Evolutionary conservation across 495 filamentous ascomycete genomes (phyloP), one percentile per base, ranked within the genome.

Genomic region (Hypoxylon subgilvum): DNA sequence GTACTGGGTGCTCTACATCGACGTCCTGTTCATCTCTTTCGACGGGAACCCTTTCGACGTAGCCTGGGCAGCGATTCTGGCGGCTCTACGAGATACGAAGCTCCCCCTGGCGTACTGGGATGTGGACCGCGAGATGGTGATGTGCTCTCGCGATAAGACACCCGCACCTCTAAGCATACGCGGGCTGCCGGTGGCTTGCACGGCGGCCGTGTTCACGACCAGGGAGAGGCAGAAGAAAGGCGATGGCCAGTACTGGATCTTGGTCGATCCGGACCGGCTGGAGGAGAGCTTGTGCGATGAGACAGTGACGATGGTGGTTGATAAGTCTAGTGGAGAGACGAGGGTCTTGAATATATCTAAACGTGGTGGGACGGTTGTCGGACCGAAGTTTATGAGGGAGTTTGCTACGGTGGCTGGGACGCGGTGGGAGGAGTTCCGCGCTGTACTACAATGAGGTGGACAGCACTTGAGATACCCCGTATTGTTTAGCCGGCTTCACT

Each of bases 1-100:
- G 4, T 97, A 91, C 69, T 98, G 93, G 93, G 85, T 87, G 7
- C 84, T 98, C 2, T 96, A 96, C 65, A 91, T 98, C 55, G 91
- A 96, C 72, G 72, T 96, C 18, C 81, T 96, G 67, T 90, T 95
- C 69, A 86, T 97, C 47, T 93, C 90, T 0, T 82, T 96, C 10
- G 92, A 95, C 44, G 93, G 93, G 0, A 95, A 92, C 66, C 82
- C 90, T 10, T 91, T 97, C 62, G 92, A 97, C 58, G 88, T 87
- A 2, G 89, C 90, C 0, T 97, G 92, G 93, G 81, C 85, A 0
- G 85, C 91, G 9, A 80, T 96, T 3, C 59, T 96, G 28, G 87
- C 91, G 16, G 94, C 94, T n/a, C 73, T 98, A 44, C 77, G 78
- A 18, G 83, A 93, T 71, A 92, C 89, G 2, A 81, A 76, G 47